These are phyloP conservation scores for Leishmania martiniquensis DNA, from an alignment of 208 protist genomes.

Conservation along the genomic window DNA sequence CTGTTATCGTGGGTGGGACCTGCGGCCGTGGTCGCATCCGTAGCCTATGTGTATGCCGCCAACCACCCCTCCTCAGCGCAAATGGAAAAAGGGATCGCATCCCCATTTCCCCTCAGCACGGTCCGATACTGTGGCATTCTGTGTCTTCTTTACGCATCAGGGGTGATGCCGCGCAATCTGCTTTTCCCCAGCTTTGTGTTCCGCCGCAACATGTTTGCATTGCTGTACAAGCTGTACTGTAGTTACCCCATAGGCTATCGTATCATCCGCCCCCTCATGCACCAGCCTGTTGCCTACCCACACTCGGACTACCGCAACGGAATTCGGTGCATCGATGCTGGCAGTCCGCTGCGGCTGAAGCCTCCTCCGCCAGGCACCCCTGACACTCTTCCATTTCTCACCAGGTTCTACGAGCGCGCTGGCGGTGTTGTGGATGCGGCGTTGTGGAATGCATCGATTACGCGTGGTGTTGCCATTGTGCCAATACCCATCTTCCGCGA, in stretches of 20 bases:
- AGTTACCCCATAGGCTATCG: slow-evolving; percentile 64
- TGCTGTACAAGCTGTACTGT: slow-evolving; percentile 78
- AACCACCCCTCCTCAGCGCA: slow-evolving; percentile 27
- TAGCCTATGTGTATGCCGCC: slow-evolving; percentile 35
- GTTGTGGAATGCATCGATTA: slow-evolving; percentile 5
- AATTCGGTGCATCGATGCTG: slow-evolving; percentile 49
- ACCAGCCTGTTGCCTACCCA: slow-evolving; percentile 50
- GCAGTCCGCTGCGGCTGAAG: slow-evolving; percentile 18
- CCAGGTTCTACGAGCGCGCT: slow-evolving; percentile 20
- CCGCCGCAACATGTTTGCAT: slow-evolving; percentile 61
- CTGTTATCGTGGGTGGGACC: slow-evolving; percentile 24
- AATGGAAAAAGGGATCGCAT: slow-evolving; percentile 11
- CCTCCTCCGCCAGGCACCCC: slow-evolving; percentile 3
- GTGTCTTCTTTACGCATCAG: slow-evolving; percentile 43
- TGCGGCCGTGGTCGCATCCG: slow-evolving; percentile 22
- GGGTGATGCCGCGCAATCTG: slow-evolving; percentile 50
- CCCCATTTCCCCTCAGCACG: slow-evolving; percentile 27
- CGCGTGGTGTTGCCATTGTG: slow-evolving; percentile 46
- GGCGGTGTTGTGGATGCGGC: slow-evolving; percentile 23
- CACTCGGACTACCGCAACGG: slow-evolving; percentile 85
- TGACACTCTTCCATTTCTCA: slow-evolving; percentile 5
- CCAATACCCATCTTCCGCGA: slow-evolving; percentile 84
- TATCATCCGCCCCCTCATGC: slow-evolving; percentile 52
- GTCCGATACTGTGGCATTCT: slow-evolving; percentile 29
- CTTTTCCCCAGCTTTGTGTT: slow-evolving; percentile 65